Evolutionary conservation across 1,139 yeast genomes (phyloP), one percentile per base, ranked within the genome.

Genomic region (Suhomyces bolitotheri): DNA sequence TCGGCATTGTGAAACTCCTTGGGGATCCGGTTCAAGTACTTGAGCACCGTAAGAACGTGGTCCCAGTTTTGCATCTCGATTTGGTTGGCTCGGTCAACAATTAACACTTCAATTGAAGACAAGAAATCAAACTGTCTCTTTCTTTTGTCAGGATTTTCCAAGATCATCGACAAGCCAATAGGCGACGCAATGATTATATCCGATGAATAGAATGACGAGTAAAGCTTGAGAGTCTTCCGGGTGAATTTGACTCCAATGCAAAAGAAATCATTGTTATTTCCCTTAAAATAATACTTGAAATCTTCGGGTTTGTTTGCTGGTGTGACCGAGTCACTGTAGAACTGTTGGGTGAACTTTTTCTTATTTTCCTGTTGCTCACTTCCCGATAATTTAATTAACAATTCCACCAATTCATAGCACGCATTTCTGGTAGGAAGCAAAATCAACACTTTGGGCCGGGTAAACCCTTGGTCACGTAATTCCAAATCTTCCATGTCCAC

Each of bases 61-160:
- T 85, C 86, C 92, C 97, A 85, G 52, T 90, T 89, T 62, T 94
- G 98, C 86, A 85, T 86, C 54, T 86, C 87, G 44, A 90, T 71
- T 27, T 90, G 88, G 54, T 89, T 89, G 7, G 95, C 80, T 51
- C 83, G 86, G 58, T 92, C 98, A 25, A 89, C 64, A 19, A 90
- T 66, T 29, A 82, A 62, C 6, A 94, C 60, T 59, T 92, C 98
- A 45, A 92, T 84, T 1, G 97, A 89, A 22, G 95, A 83, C 38
- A 94, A 64, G 53, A 88, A 92, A 56, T 90, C 97, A 31, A 57
- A 64, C 40, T 71, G 73, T 57, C 79, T 54, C 62, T 79, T 78
- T 52, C 68, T 68, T 51, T 76, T 76, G 47, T 78, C 82, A 3
- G 80, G 76, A 46, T 72, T 76, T 35, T 83, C 87, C 45, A 89